Conservation (phyloP, 2,329 filamentous ascomycete genomes). For the Neofusicoccum kwambonambiense region DNA sequence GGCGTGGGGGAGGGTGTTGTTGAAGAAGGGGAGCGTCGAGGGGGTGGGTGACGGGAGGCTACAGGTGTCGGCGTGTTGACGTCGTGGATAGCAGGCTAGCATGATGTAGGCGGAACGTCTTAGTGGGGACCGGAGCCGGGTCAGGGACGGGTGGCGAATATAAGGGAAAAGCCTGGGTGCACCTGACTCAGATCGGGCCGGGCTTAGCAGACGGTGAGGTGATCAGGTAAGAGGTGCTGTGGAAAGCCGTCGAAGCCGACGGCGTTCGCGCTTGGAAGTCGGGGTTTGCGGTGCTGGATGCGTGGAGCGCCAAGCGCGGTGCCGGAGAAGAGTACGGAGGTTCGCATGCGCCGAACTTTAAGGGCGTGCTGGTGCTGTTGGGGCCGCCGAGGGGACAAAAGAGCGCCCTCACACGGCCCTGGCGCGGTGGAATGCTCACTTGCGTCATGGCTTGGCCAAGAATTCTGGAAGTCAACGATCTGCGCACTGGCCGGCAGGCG, state of each 20-base stretch:
- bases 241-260: constrained; percentile 14
- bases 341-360: constrained; percentile 12
- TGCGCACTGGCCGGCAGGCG: background rate
- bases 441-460: constrained; percentile 17
- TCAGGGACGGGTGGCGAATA: constrained; percentile 21
- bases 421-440: constrained; percentile 8
- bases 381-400: constrained; percentile 1
- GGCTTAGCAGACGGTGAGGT: constrained; percentile 6
- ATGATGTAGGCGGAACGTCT: constrained; percentile 16
- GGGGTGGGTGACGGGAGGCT: constrained; percentile 3
- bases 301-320: background rate
- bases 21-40: constrained; percentile 15
- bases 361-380: constrained; percentile 2
- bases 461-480: constrained; percentile 18
- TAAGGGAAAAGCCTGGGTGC: constrained; percentile 11
- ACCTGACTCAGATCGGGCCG: constrained; percentile 18
- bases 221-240: constrained; percentile 13
- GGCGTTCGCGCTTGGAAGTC: background rate
- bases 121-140: constrained; percentile 12
- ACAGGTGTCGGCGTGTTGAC: constrained; percentile 3
- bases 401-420: background rate
- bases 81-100: constrained; percentile 18
- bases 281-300: background rate
- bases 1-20: constrained; percentile 8
- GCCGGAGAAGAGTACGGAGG: background rate